phyloP scores from a whole-genome alignment of 805 yeast genomes.

The Cyberlindnera maclurae region DNA sequence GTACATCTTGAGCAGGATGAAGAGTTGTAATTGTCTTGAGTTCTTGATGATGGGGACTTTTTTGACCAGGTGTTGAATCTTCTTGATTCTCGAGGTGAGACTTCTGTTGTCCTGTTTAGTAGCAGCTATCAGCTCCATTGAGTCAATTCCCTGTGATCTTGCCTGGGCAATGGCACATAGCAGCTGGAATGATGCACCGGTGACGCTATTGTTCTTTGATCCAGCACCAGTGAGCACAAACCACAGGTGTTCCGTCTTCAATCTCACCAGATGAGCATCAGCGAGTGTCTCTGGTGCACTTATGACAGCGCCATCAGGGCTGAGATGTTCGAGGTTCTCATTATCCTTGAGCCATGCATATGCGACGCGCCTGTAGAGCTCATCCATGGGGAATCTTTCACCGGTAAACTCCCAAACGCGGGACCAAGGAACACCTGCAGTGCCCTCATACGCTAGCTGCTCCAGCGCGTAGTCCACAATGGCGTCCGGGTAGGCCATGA shows the following conservation, averaged over 20 bases:
- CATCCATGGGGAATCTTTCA: slow-evolving; percentile 20
- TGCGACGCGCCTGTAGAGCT: slow-evolving; percentile 26
- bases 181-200: slow-evolving; percentile 47
- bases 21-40: slow-evolving; percentile 47
- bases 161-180: slow-evolving; percentile 53
- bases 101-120: slow-evolving; percentile 71
- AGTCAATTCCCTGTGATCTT: slow-evolving; percentile 49
- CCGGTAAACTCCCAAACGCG: slow-evolving; percentile 28
- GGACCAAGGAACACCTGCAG: slow-evolving; percentile 25
- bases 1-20: slow-evolving; percentile 43
- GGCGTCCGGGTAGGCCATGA: slow-evolving; percentile 13
- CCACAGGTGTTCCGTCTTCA: slow-evolving; percentile 53
- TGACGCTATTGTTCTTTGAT: slow-evolving; percentile 44
- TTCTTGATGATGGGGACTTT: slow-evolving; percentile 32
- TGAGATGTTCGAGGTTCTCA: slow-evolving; percentile 10
- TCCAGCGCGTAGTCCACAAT: slow-evolving; percentile 28
- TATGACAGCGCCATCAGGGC: not conserved
- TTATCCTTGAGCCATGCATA: slow-evolving; percentile 33
- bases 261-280: slow-evolving; percentile 24
- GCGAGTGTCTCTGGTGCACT: slow-evolving; percentile 1
- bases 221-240: slow-evolving; percentile 48
- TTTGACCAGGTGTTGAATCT: slow-evolving; percentile 43
- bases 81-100: slow-evolving; percentile 53
- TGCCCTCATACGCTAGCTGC: slow-evolving; percentile 29
- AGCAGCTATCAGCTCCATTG: slow-evolving; percentile 45